Base-by-base conservation (phyloP, 139 green algal species). In the Deuterostichococcus epilithicus region DNA sequence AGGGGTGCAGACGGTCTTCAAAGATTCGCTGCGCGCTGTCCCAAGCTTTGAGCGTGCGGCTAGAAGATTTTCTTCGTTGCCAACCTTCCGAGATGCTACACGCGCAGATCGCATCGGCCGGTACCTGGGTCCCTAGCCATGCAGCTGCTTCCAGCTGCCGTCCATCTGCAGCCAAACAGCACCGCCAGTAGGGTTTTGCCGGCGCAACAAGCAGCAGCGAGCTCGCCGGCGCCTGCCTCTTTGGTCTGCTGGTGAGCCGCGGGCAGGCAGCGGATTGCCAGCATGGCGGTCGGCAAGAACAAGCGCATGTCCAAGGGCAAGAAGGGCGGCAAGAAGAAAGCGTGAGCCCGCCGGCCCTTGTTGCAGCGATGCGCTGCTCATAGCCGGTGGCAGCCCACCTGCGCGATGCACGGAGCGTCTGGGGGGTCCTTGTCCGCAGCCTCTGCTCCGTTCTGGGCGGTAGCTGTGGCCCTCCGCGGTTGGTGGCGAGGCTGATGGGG, bases 291-390 rank as follows among this genome's bases (percentile, higher is more conserved):
- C 68, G 92, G 95, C 83, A 99, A 99, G 89, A 99, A 99, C 93
- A 99, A 99, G 91, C 93, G 94, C 37, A 94, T 99, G 70, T 95
- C 89, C 72, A 99, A 99, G 92, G 93, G 94, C 69, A 98, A 98
- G 93, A 98, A 98, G 92, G 93, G 94, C 73, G 90, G 93, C 78
- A 98, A 97, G 91, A 99, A 99, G 94, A 98, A 98, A 81, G 84
- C 86, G 94, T 98, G 84, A 89, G 93, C 89, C 13, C 25, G 59
- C 36, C 60, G 39, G 2, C 3, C 20, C 36, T 3, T 36, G 37
- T 58, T 18, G 36, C 2, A 23, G 44, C 25, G 15, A 60, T 13
- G 18, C 45, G 15, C 13, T 60, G 45, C 45, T 60, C 15, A 18
- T 18, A 60, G 45, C 45, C 45, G 45, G 45, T 26, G 45, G 45